Percentiles rank a stretch among this genome's conserved stretches.
Evolutionary conservation across 2,329 filamentous ascomycete species (phyloP).

Genomic region (Verticillium tricorpus): DNA sequence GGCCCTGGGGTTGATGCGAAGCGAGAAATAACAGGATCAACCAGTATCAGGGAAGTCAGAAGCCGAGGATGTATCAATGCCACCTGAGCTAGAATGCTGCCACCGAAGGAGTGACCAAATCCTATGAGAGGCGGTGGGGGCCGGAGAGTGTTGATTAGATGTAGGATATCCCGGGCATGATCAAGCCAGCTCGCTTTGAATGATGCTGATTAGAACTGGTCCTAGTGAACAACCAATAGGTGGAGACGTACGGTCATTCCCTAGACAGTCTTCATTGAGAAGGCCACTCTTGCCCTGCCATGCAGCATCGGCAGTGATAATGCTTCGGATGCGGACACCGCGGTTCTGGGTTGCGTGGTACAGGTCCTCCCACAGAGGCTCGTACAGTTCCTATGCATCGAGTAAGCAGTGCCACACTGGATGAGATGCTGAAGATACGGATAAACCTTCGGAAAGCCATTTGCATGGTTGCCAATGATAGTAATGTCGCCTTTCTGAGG

Average conservation of each 20-base stretch:
- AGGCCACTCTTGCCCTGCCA: conserved; percentile 77
- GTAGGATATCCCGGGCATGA: conserved; percentile 75
- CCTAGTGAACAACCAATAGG: not conserved
- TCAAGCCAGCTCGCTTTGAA: conserved; percentile 64
- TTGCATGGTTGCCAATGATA: conserved; percentile 82
- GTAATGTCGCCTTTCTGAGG: conserved; percentile 75
- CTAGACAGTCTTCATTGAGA: conserved; percentile 70
- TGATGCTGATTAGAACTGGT: not conserved
- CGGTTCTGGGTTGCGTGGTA: conserved; percentile 34
- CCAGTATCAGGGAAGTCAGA: conserved; percentile 66
- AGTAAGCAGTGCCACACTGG: not conserved
- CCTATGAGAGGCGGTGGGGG: conserved; percentile 76
- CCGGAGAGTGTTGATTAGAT: conserved; percentile 81
- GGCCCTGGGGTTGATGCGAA: conserved; percentile 24
- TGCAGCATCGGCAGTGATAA: conserved; percentile 86
- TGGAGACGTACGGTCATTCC: conserved; percentile 61
- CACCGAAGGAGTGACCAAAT: conserved; percentile 87
- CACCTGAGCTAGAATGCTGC: conserved; percentile 65
- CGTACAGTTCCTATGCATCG: conserved; percentile 67
- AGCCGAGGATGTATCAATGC: conserved; percentile 77
- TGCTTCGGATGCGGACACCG: conserved; percentile 68
- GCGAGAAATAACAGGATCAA: conserved; percentile 75
- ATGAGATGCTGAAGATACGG: too few relatives aligned
- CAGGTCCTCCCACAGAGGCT: conserved; percentile 85
- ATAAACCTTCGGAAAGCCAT: conserved; percentile 73